phyloP scores from a whole-genome alignment of 2,329 filamentous ascomycete genomes.

The Calonectria ilicicola region DNA sequence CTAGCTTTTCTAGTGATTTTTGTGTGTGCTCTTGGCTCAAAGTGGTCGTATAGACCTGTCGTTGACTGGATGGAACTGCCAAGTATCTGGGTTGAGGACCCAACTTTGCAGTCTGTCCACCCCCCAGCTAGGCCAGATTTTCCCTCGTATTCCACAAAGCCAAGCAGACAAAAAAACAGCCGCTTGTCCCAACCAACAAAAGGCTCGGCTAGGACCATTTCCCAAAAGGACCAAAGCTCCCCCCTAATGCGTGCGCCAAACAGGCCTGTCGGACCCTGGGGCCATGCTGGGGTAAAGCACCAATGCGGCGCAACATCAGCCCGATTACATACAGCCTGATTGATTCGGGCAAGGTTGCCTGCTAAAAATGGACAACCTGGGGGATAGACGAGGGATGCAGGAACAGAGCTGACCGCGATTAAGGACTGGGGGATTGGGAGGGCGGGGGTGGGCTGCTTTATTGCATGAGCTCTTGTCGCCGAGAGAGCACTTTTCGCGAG shows the following conservation, averaged over 20 bases:
- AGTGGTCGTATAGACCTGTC: not conserved
- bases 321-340: slow-evolving; percentile 1
- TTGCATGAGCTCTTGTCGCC: not conserved
- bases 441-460: not conserved
- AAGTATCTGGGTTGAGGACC: not conserved
- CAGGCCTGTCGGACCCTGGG: not conserved
- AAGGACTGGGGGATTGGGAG: not conserved
- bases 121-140: not conserved
- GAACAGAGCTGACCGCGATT: not conserved
- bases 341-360: slow-evolving; percentile 7
- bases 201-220: not conserved
- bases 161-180: not conserved
- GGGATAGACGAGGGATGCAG: not conserved
- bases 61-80: not conserved
- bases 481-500: not conserved
- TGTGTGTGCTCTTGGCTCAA: not conserved
- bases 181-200: not conserved
- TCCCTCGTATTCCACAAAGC: not conserved
- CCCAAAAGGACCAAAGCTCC: not conserved
- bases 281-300: not conserved
- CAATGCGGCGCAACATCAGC: slow-evolving; percentile 2
- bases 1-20: not conserved
- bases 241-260: not conserved
- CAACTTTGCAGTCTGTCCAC: too few relatives aligned
- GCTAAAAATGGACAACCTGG: not conserved